Conservation (phyloP, 495 filamentous ascomycete species). For the Xylaria intraflava region DNA sequence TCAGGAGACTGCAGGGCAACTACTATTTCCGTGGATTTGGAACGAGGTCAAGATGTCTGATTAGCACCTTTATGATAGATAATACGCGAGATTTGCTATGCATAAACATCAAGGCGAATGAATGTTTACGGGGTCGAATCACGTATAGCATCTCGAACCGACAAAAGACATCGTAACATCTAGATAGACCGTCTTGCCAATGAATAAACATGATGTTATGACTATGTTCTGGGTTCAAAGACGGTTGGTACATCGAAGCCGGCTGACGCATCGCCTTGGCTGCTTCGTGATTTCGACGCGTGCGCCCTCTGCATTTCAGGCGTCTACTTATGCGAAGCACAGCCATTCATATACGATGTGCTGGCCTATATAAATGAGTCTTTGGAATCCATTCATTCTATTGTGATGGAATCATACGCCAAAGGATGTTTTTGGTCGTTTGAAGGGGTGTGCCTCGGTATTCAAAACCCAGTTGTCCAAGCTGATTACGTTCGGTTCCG, state of each 20-base stretch:
- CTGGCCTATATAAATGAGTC: not conserved
- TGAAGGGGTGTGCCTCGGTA: slow-evolving; percentile 54
- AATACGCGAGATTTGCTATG: no score
- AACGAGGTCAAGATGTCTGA: no score
- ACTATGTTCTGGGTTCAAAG: not conserved
- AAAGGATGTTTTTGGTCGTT: slow-evolving; percentile 35
- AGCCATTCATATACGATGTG: not conserved
- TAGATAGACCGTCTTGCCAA: no score
- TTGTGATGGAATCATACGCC: not conserved
- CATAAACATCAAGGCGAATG: no score
- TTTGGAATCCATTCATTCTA: not conserved
- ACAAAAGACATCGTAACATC: no score
- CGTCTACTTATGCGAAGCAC: not conserved
- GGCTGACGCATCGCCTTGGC: slow-evolving; percentile 2
- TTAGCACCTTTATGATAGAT: no score
- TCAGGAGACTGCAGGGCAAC: no score
- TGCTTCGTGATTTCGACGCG: not conserved
- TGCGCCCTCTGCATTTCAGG: not conserved
- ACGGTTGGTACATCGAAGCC: not conserved
- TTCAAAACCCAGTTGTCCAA: slow-evolving; percentile 82
- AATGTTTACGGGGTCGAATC: no score
- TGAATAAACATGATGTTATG: not conserved
- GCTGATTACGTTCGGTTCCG: slow-evolving; percentile 56
- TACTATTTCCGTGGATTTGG: no score
- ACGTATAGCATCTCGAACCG: no score